Conservation (phyloP, 352 stramenopile species). For the Pythium rishiriense region DNA sequence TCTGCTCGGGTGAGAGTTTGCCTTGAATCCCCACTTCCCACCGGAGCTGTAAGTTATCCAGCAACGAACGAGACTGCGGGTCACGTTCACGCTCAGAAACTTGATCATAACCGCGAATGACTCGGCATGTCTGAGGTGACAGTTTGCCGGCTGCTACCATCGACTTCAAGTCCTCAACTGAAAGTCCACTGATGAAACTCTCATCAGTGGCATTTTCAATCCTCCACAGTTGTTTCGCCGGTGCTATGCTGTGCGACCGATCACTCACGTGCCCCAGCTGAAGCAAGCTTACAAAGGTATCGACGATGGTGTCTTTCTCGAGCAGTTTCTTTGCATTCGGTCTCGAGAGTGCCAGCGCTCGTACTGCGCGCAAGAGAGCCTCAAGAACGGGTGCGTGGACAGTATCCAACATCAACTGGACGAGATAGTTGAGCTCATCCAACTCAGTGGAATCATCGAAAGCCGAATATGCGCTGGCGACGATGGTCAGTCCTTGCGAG, state of each 20-base stretch:
- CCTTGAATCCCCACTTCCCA: slow-evolving; percentile 76
- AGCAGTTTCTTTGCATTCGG: slow-evolving; percentile 60
- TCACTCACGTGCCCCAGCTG: slow-evolving; percentile 62
- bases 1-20: slow-evolving; percentile 44
- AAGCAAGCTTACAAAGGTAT: slow-evolving; percentile 59
- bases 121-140: not conserved
- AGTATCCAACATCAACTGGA: slow-evolving; percentile 64
- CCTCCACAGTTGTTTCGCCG: slow-evolving; percentile 21
- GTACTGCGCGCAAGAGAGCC: slow-evolving; percentile 51
- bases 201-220: not conserved
- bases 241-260: slow-evolving; percentile 13
- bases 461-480: slow-evolving; percentile 50
- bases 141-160: slow-evolving; percentile 22
- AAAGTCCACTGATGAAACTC: slow-evolving; percentile 21
- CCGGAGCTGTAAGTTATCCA: slow-evolving; percentile 73
- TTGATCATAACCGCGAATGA: slow-evolving; percentile 17
- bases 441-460: slow-evolving; percentile 44
- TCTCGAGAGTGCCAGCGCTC: slow-evolving; percentile 48
- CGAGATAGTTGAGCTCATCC: slow-evolving; percentile 72
- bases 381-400: slow-evolving; percentile 60
- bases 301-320: slow-evolving; percentile 38
- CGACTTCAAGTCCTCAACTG: slow-evolving; percentile 55
- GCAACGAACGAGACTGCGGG: slow-evolving; percentile 20
- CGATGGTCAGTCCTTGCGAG: slow-evolving; percentile 62
- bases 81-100: slow-evolving; percentile 15